Evolutionary conservation across 139 green algal species (phyloP).

Genomic region (Picochlorum costavermella): DNA sequence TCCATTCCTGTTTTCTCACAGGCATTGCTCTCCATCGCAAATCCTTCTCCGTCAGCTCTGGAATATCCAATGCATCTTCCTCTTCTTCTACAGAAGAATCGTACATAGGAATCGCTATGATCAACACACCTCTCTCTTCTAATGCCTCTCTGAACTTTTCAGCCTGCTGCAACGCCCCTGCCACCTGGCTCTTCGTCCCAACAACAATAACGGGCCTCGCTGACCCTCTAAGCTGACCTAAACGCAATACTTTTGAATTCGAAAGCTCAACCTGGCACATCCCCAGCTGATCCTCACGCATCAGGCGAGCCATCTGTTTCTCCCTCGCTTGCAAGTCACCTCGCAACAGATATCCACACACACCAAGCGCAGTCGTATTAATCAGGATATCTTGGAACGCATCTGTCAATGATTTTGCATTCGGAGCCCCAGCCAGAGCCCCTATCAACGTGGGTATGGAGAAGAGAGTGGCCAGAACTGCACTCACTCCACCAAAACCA

Average conservation of each 20-base stretch:
- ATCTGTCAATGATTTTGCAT: slow-evolving; percentile 42
- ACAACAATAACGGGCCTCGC: slow-evolving; percentile 54
- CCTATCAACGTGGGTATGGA: slow-evolving; percentile 48
- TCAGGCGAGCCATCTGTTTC: slow-evolving; percentile 61
- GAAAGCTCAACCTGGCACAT: slow-evolving; percentile 53
- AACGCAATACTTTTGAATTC: slow-evolving; percentile 42
- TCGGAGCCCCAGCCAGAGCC: slow-evolving; percentile 39
- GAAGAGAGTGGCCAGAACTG: slow-evolving; percentile 50
- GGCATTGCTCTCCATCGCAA: slow-evolving; percentile 47
- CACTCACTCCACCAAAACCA: slow-evolving; percentile 45
- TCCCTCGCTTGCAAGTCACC: slow-evolving; percentile 47
- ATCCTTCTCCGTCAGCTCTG: not conserved
- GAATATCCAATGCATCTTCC: not conserved
- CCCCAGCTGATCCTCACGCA: slow-evolving; percentile 59
- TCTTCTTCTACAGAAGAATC: not conserved
- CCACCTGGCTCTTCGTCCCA: slow-evolving; percentile 50
- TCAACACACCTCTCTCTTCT: slow-evolving; percentile 52
- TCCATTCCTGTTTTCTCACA: slow-evolving; percentile 39
- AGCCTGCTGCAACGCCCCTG: slow-evolving; percentile 37
- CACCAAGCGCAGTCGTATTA: slow-evolving; percentile 38
- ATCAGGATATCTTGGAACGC: slow-evolving; percentile 57
- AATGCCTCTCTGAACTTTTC: slow-evolving; percentile 56
- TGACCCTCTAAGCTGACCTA: slow-evolving; percentile 49
- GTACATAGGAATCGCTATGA: slow-evolving; percentile 61
- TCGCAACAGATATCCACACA: slow-evolving; percentile 40